phyloP scores from a whole-genome alignment of 2,329 filamentous ascomycete species.

The Verticillium longisporum region DNA sequence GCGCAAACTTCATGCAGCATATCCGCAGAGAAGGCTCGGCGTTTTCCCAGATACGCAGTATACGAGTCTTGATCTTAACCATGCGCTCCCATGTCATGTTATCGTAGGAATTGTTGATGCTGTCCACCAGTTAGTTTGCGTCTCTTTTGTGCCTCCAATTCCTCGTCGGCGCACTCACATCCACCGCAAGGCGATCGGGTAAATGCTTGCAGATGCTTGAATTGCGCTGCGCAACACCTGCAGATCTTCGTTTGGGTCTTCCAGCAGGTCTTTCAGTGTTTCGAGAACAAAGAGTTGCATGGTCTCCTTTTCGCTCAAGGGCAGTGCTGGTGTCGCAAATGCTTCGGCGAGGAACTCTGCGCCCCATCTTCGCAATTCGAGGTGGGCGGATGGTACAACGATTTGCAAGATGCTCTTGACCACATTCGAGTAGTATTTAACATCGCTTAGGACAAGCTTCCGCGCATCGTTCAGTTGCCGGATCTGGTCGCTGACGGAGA shows the following conservation, averaged over 20 bases:
- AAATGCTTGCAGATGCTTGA: slow-evolving; percentile 85
- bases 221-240: slow-evolving; percentile 80
- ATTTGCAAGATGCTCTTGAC: slow-evolving; percentile 91
- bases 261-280: slow-evolving; percentile 63
- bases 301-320: slow-evolving; percentile 71
- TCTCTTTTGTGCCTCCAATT: not conserved
- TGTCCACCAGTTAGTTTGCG: slow-evolving; percentile 34
- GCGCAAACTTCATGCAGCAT: slow-evolving; percentile 96
- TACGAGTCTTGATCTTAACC: slow-evolving; percentile 79
- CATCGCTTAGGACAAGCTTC: slow-evolving; percentile 79
- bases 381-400: slow-evolving; percentile 63
- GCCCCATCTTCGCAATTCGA: slow-evolving; percentile 91
- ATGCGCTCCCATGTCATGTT: slow-evolving; percentile 80
- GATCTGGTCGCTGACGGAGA: slow-evolving; percentile 68
- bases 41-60: slow-evolving; percentile 81
- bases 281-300: slow-evolving; percentile 72
- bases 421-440: slow-evolving; percentile 85
- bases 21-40: slow-evolving; percentile 71
- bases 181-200: slow-evolving; percentile 85
- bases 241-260: slow-evolving; percentile 67
- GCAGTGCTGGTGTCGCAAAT: slow-evolving; percentile 84
- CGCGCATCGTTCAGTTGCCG: slow-evolving; percentile 85
- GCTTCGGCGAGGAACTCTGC: slow-evolving; percentile 93
- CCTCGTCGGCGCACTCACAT: slow-evolving; percentile 62
- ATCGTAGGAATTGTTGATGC: slow-evolving; percentile 82